Conservation (phyloP, 768 basidiomycete species). For the Agrocybe chaxingu region DNA sequence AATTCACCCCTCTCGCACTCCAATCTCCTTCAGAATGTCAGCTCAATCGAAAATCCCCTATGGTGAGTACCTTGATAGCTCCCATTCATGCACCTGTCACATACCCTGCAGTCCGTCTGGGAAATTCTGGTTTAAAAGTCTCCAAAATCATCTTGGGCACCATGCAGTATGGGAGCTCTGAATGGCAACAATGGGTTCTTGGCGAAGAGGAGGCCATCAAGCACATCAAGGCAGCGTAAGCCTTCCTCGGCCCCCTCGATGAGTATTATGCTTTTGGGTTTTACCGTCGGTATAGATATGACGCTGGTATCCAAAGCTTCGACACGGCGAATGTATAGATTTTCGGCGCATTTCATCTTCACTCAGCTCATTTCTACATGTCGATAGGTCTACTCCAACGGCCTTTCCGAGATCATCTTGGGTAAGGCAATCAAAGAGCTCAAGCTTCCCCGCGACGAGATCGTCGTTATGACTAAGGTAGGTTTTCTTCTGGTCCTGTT, state of each 20-base stretch:
- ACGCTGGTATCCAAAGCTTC: conserved; percentile 61
- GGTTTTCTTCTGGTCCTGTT: neutral
- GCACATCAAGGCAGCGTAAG: conserved; percentile 49
- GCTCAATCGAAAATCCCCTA: conserved; percentile 10
- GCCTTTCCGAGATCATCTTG: conserved; percentile 61
- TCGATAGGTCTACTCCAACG: conserved; percentile 59
- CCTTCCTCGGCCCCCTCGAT: neutral
- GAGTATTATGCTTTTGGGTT: neutral
- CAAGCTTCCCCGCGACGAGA: conserved; percentile 63
- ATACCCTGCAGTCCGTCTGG: conserved; percentile 35
- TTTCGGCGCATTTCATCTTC: neutral
- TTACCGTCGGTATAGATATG: conserved; percentile 34
- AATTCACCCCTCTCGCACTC: neutral
- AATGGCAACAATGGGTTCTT: conserved; percentile 49
- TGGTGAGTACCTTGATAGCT: neutral
- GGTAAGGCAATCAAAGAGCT: conserved; percentile 70
- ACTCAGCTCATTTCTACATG: neutral
- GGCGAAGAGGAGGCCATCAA: conserved; percentile 47
- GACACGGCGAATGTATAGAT: conserved; percentile 48
- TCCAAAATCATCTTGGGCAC: conserved; percentile 65
- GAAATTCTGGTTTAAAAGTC: conserved; percentile 57
- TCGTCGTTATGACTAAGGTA: conserved; percentile 82
- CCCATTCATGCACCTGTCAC: neutral
- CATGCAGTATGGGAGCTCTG: conserved; percentile 52
- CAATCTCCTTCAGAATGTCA: neutral